These are phyloP conservation scores for Talaromyces thailandensis DNA, from an alignment of 495 filamentous ascomycete genomes.

Conservation along the genomic window DNA sequence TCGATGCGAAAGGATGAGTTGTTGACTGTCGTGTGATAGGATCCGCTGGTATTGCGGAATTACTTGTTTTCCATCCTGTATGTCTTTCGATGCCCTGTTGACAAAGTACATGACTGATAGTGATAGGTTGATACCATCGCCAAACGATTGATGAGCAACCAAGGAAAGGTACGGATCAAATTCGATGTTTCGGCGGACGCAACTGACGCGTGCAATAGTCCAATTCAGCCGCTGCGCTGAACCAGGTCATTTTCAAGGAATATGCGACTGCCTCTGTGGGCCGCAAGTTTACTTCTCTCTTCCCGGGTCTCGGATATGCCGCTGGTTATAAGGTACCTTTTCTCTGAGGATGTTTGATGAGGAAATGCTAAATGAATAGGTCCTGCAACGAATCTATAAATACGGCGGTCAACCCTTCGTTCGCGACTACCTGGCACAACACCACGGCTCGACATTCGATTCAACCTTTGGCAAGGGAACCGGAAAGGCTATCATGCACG, in stretches of 20 bases:
- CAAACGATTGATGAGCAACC: constrained; percentile 99
- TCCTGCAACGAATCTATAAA: constrained; percentile 95
- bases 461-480: constrained; percentile 87
- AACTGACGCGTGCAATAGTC: constrained; percentile 38
- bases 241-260: constrained; percentile 89
- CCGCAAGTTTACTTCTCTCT: constrained; percentile 87
- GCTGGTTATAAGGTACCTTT: constrained; percentile 85
- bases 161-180: constrained; percentile 50
- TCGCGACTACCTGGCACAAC: constrained; percentile 75
- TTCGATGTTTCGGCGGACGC: neutral
- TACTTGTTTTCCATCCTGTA: constrained; percentile 95
- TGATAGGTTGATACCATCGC: constrained; percentile 89
- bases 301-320: constrained; percentile 93
- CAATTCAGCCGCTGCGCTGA: constrained; percentile 51
- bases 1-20: neutral
- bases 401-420: constrained; percentile 97
- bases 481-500: constrained; percentile 97
- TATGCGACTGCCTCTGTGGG: constrained; percentile 59
- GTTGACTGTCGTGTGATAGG: constrained; percentile 43
- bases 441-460: constrained; percentile 80
- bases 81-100: constrained; percentile 15
- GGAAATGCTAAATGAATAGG: constrained; percentile 24
- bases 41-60: constrained; percentile 88
- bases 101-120: too few relatives aligned
- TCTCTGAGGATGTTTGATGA: neutral